phyloP scores from a whole-genome alignment of 495 filamentous ascomycete genomes.

The Extremus antarcticus region DNA sequence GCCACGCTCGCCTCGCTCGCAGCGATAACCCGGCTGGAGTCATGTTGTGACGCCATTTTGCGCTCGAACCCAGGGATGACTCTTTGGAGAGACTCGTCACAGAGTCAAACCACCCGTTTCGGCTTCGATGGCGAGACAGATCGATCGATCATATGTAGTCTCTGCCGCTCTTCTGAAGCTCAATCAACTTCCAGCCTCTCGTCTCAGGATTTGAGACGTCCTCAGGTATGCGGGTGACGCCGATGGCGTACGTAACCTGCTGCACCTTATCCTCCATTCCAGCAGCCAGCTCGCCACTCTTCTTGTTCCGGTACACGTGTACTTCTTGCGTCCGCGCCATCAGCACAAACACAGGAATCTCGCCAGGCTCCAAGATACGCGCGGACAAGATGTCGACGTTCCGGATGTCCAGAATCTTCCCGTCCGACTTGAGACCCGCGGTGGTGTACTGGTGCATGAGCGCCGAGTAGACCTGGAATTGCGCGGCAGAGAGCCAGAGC shows the following conservation, averaged over 20 bases:
- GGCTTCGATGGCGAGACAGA: neutral
- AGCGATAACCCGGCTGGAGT: too few species aligned
- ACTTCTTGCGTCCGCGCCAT: conserved; percentile 96
- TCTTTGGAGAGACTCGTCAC: too few species aligned
- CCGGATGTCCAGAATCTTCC: conserved; percentile 86
- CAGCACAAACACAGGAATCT: conserved; percentile 94
- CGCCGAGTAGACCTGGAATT: conserved; percentile 88
- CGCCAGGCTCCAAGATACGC: conserved; percentile 88
- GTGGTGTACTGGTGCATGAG: conserved; percentile 89
- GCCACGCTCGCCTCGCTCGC: too few species aligned
- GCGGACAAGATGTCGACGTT: conserved; percentile 84
- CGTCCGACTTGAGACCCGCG: conserved; percentile 85
- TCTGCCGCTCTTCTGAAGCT: conserved; percentile 94
- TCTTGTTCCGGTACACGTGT: conserved; percentile 86
- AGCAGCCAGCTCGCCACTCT: conserved; percentile 80
- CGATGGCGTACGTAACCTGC: conserved; percentile 94
- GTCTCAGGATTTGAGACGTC: conserved; percentile 97
- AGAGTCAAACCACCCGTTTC: too few species aligned
- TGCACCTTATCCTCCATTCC: conserved; percentile 99
- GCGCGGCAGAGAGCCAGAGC: conserved; percentile 88
- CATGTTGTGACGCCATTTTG: too few species aligned
- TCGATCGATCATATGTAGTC: conserved; percentile 66
- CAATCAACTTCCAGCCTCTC: conserved; percentile 89
- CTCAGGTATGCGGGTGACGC: conserved; percentile 82
- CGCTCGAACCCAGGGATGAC: too few species aligned